Conservation (phyloP, 371 early-diverging fungal species). For the Lichtheimia ornata region DNA sequence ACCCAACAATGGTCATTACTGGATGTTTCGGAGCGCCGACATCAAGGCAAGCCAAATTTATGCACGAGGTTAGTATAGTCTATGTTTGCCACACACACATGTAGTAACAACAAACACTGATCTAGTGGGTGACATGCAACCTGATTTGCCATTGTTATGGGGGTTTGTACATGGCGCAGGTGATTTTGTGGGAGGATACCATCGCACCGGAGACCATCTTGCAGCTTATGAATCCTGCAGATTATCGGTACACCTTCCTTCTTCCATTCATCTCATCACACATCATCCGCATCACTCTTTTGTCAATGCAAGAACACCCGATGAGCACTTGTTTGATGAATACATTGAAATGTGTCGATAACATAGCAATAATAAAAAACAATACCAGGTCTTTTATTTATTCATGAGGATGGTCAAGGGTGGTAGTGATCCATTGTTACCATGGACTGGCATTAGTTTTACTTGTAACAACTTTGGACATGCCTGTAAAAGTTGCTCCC, state of each 20-base stretch:
- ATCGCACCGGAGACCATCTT: constrained; percentile 20
- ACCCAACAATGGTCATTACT: constrained; percentile 43
- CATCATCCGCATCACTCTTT: constrained; percentile 17
- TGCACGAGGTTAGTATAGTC: constrained; percentile 24
- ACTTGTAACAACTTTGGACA: too few species aligned
- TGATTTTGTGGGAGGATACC: constrained; percentile 27
- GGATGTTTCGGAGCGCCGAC: constrained; percentile 45
- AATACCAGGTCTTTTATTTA: not conserved
- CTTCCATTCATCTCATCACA: constrained; percentile 22
- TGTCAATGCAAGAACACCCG: constrained; percentile 17
- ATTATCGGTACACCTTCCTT: constrained; percentile 31
- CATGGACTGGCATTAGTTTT: too few species aligned
- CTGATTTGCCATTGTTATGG: constrained; percentile 40
- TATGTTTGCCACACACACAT: constrained; percentile 1
- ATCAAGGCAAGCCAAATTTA: constrained; percentile 26
- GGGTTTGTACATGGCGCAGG: constrained; percentile 39
- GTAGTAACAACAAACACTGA: not conserved
- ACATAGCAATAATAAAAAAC: not conserved
- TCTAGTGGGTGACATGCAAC: constrained; percentile 18
- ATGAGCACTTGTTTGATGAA: constrained; percentile 9
- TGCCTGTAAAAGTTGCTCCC: too few species aligned
- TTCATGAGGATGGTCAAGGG: too few species aligned
- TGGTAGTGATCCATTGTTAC: too few species aligned
- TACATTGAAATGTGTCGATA: constrained; percentile 17
- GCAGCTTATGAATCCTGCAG: constrained; percentile 38